phyloP scores from a whole-genome alignment of 2,329 filamentous ascomycete genomes.

The Aureobasidium sp. region DNA sequence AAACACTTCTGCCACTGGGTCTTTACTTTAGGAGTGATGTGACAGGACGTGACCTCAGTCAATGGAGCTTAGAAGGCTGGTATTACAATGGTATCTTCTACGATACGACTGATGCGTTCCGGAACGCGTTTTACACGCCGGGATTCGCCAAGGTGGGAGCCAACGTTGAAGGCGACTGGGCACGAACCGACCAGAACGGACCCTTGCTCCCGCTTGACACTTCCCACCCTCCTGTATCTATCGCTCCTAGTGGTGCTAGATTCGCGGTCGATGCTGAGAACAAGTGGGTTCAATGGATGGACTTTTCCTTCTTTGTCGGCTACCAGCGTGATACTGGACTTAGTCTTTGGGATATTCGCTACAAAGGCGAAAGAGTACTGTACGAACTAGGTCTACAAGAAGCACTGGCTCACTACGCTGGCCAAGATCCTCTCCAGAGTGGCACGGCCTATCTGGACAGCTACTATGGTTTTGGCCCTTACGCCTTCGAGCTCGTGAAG shows the following conservation, averaged over 20 bases:
- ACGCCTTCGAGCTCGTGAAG: slow-evolving; percentile 37
- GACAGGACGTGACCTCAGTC: slow-evolving; percentile 42
- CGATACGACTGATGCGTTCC: slow-evolving; percentile 38
- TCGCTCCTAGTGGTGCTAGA: slow-evolving; percentile 36
- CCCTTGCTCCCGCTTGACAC: slow-evolving; percentile 39
- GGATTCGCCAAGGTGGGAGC: slow-evolving; percentile 41
- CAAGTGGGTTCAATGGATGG: slow-evolving; percentile 46
- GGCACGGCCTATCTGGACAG: slow-evolving; percentile 33
- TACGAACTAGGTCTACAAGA: slow-evolving; percentile 51
- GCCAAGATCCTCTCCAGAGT: slow-evolving; percentile 38
- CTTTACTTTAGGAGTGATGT: slow-evolving; percentile 38
- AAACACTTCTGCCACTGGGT: slow-evolving; percentile 39
- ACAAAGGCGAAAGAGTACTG: slow-evolving; percentile 47
- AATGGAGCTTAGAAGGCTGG: slow-evolving; percentile 47
- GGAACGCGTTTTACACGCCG: slow-evolving; percentile 35
- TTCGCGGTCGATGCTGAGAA: slow-evolving; percentile 36
- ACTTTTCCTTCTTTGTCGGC: slow-evolving; percentile 45
- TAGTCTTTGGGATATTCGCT: slow-evolving; percentile 44
- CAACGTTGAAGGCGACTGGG: slow-evolving; percentile 43
- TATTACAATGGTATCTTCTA: slow-evolving; percentile 50
- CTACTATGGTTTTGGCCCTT: slow-evolving; percentile 42
- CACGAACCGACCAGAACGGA: slow-evolving; percentile 35
- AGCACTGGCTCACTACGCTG: slow-evolving; percentile 46
- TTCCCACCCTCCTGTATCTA: slow-evolving; percentile 44
- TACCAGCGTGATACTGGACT: slow-evolving; percentile 44